Evolutionary conservation across 108 stramenopile genomes (phyloP), one percentile per base, ranked within the genome.

Genomic region (Epipyxis sp.): DNA sequence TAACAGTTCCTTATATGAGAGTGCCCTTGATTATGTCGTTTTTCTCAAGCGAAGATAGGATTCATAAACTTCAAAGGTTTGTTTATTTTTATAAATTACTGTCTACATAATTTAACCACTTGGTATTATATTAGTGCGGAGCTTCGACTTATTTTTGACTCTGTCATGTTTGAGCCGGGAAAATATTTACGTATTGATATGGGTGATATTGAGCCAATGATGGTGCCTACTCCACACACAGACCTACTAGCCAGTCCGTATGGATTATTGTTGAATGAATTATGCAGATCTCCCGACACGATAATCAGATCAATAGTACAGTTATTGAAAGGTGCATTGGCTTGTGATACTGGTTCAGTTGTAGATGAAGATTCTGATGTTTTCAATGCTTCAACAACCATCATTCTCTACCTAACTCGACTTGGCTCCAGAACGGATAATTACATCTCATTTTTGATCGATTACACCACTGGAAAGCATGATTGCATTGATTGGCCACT

Each of bases 201-300:
- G 74, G 37, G 76, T 13, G 67, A 69, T 25, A 76, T 80, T 20
- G 74, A 76, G 32, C 80, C 80, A 3, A 69, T 57, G 58, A 71
- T 80, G 43, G 80, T 80, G 0, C 80, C 80, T 59, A 80, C 67
- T 6, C 34, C 76, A 32, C 39, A 76, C 74, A 42, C 69, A 44
- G 80, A 76, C 30, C 67, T 80, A 10, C 29, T 80, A 59, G 74
- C 80, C 35, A 69, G 76, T 39, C 80, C 80, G 61, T 80, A 80
- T 37, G 80, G 80, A 42, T 10, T 62, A 3, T 16, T 80, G 20
- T n/a, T 76, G 42, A 80, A 80, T 43, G 80, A 80, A 10, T 32
- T 80, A 1, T n/a, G 35, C 67, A 39, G 65, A 0, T 54, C 69
- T 42, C 80, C 80, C 1, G 65, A 68, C 20, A 68, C 65, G 16